A percentile compares a stretch with the other conserved stretches of the same genome.
phyloP scores from a whole-genome alignment of 2,329 filamentous ascomycete species.

The Alternaria ethzedia region DNA sequence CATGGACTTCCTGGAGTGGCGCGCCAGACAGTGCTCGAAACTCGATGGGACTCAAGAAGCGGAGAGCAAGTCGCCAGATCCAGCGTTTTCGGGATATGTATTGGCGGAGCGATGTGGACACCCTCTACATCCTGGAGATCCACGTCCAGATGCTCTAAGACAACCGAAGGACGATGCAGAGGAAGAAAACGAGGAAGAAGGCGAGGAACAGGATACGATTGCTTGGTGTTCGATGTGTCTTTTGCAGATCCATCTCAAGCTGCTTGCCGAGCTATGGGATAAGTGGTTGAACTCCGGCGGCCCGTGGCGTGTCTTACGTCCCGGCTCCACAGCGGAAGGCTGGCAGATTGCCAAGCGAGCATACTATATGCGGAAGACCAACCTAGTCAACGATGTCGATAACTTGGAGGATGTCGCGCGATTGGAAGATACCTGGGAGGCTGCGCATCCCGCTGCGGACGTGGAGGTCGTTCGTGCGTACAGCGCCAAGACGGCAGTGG shows the following conservation, averaged over 20 bases:
- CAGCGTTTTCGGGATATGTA: not conserved
- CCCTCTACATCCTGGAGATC: constrained; percentile 9
- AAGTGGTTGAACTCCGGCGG: constrained; percentile 15
- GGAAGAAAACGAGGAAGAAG: not conserved
- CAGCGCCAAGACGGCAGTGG: not conserved
- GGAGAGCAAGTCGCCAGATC: not conserved
- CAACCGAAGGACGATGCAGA: not conserved
- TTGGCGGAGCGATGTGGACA: not conserved
- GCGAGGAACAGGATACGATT: not conserved
- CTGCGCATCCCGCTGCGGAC: not conserved
- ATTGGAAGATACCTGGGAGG: constrained; percentile 6
- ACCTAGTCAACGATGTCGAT: constrained; percentile 8
- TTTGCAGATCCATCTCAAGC: constrained; percentile 8
- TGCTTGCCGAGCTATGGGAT: constrained; percentile 1
- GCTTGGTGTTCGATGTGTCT: constrained; percentile 14
- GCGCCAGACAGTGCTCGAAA: not conserved
- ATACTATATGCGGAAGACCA: constrained; percentile 6
- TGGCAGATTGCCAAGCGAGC: not conserved
- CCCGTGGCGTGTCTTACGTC: constrained; percentile 11
- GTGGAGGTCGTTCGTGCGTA: not conserved
- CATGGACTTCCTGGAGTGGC: constrained; percentile 9
- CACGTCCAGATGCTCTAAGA: not conserved
- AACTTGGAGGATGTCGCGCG: constrained; percentile 1
- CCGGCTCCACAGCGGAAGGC: not conserved
- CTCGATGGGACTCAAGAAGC: not conserved